Conservation (phyloP, 345 rosid species). For the Zanthoxylum bungeanum region DNA sequence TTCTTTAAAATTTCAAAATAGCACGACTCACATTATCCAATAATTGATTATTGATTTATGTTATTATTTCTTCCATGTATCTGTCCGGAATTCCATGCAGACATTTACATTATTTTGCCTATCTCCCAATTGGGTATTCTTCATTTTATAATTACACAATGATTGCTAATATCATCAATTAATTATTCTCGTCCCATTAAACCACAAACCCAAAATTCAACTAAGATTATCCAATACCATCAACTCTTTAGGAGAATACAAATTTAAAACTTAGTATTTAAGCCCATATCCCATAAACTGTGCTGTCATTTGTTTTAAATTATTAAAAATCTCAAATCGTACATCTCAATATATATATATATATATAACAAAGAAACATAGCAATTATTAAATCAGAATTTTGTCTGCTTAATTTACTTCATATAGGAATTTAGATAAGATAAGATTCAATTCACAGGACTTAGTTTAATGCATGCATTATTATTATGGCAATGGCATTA, state of each 20-base stretch:
- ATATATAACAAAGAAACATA: neutral
- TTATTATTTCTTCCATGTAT: too few relatives aligned
- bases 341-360: neutral
- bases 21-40: too few relatives aligned
- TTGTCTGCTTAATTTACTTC: neutral
- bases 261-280: neutral
- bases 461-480: neutral
- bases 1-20: too few relatives aligned
- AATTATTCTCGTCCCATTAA: neutral
- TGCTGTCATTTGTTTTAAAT: neutral
- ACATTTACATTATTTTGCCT: neutral
- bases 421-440: neutral
- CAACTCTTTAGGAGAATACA: neutral
- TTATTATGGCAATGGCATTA: neutral
- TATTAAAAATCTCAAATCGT: neutral
- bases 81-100: too few relatives aligned
- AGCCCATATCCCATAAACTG: neutral
- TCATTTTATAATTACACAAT: slow-evolving; percentile 5
- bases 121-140: neutral
- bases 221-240: neutral
- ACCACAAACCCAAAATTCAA: neutral
- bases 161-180: too few relatives aligned
- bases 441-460: neutral
- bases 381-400: neutral
- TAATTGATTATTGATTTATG: too few relatives aligned